These are phyloP conservation scores for Coprinopsis sp. DNA, from an alignment of 768 basidiomycete species.

Conservation along the genomic window DNA sequence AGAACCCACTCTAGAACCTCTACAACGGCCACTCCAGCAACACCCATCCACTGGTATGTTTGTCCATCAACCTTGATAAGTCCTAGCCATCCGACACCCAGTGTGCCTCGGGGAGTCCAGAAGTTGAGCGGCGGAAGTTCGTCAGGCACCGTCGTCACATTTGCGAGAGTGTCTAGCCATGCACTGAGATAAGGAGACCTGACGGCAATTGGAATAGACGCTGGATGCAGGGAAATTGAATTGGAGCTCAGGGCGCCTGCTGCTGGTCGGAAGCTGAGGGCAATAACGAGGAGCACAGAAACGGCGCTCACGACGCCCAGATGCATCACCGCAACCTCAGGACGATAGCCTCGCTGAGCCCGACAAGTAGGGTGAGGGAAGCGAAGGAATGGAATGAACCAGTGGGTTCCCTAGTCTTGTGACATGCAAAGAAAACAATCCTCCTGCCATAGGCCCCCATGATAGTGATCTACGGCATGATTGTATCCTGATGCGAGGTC, in stretches of 20 bases:
- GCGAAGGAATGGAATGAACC: neutral
- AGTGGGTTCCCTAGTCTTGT: too few species aligned
- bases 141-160: neutral
- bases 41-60: constrained; percentile 42
- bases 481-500: too few species aligned
- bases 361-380: too few species aligned
- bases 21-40: constrained; percentile 15
- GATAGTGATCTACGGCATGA: too few species aligned
- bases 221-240: neutral
- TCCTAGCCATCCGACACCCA: constrained; percentile 49
- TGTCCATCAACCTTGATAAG: constrained; percentile 43
- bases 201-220: constrained; percentile 1
- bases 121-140: neutral
- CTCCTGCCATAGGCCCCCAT: too few species aligned
- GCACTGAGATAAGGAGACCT: neutral
- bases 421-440: too few species aligned
- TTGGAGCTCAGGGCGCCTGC: too few species aligned
- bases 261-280: too few species aligned
- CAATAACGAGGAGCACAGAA: too few species aligned
- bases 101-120: neutral
- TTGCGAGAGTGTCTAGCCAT: neutral
- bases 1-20: constrained; percentile 22
- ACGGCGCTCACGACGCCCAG: too few species aligned
- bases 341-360: too few species aligned
- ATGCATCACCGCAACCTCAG: too few species aligned